phyloP scores from a whole-genome alignment of 1,139 yeast genomes.

The Protomyces inouyei region DNA sequence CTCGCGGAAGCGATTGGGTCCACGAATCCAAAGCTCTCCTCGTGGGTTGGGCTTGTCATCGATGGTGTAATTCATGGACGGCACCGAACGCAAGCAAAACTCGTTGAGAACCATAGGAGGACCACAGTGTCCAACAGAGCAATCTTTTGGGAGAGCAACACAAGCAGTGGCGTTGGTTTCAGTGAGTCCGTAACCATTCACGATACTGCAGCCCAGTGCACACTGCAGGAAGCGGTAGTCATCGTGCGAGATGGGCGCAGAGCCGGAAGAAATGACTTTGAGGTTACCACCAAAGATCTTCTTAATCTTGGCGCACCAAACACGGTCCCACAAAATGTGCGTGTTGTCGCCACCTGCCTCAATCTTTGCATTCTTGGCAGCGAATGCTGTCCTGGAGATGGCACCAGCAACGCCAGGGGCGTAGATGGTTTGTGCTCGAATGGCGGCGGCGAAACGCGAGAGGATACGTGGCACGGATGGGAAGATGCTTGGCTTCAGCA shows the following conservation, averaged over 20 bases:
- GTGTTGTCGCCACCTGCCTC: constrained; percentile 41
- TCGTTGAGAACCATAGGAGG: constrained; percentile 53
- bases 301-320: constrained; percentile 50
- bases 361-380: constrained; percentile 42
- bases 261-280: constrained; percentile 54
- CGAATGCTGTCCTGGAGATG: constrained; percentile 42
- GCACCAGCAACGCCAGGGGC: constrained; percentile 41
- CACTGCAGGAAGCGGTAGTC: constrained; percentile 59
- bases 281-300: constrained; percentile 52
- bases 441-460: constrained; percentile 56
- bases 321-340: constrained; percentile 46
- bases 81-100: constrained; percentile 58
- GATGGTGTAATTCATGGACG: constrained; percentile 59
- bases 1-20: constrained; percentile 58
- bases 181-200: constrained; percentile 75
- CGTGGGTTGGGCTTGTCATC: constrained; percentile 49
- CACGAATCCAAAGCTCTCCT: constrained; percentile 62
- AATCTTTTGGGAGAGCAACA: constrained; percentile 47
- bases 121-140: constrained; percentile 57
- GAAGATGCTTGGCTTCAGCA: constrained; percentile 52
- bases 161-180: constrained; percentile 67
- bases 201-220: constrained; percentile 54
- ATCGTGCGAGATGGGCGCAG: constrained; percentile 66
- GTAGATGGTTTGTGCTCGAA: constrained; percentile 43
- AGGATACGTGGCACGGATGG: constrained; percentile 63